phyloP scores from a whole-genome alignment of 73 alveolate species.

The Paramecium sonneborni region DNA sequence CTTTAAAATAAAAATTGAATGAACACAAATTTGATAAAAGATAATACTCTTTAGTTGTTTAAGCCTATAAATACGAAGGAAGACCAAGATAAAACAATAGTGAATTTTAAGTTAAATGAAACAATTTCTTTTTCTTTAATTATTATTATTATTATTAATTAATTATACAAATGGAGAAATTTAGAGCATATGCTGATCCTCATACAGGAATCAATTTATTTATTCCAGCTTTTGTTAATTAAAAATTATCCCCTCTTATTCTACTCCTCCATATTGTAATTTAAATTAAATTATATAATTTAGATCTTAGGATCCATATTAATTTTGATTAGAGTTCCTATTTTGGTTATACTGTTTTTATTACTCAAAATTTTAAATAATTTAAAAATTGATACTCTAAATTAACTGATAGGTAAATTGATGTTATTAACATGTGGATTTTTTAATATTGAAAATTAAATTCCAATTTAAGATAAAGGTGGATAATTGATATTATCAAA shows the following conservation, averaged over 20 bases:
- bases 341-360: not conserved
- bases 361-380: constrained; percentile 33
- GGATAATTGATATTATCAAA: constrained; percentile 53
- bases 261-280: constrained; percentile 30
- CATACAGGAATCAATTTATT: constrained; percentile 62
- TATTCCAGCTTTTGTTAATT: constrained; percentile 53
- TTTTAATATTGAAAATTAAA: constrained; percentile 17
- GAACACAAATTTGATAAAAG: constrained; percentile 43
- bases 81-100: constrained; percentile 32
- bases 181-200: constrained; percentile 67
- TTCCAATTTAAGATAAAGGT: constrained; percentile 16
- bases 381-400: not conserved
- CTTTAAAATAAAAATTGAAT: not conserved
- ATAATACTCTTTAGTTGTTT: not conserved
- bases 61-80: not conserved
- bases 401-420: constrained; percentile 8
- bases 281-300: not conserved
- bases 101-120: constrained; percentile 33
- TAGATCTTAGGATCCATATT: constrained; percentile 49
- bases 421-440: constrained; percentile 49
- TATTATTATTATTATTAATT: not conserved
- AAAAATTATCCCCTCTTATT: constrained; percentile 4
- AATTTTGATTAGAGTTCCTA: constrained; percentile 55
- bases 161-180: constrained; percentile 56
- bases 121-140: not conserved